A percentile compares a stretch with the other conserved stretches of the same genome.
Conservation (phyloP, 1,139 yeast genomes). For the Protomyces inundatus region DNA sequence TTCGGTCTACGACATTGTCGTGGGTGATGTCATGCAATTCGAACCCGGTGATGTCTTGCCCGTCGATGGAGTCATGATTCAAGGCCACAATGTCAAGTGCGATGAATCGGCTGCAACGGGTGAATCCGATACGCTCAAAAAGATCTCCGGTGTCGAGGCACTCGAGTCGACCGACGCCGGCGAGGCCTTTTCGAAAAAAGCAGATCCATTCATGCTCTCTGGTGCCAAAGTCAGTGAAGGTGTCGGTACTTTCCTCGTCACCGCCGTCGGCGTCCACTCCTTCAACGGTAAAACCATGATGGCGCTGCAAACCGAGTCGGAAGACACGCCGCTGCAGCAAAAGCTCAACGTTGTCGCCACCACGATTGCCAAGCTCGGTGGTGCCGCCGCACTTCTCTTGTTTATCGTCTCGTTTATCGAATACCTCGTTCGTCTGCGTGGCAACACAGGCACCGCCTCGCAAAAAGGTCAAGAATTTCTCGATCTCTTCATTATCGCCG, state of each 20-base stretch:
- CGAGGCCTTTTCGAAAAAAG: constrained; percentile 38
- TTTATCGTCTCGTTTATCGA: constrained; percentile 75
- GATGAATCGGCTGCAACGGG: constrained; percentile 94
- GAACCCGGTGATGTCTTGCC: constrained; percentile 96
- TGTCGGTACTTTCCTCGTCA: constrained; percentile 75
- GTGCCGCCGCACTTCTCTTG: constrained; percentile 71
- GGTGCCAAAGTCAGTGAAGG: constrained; percentile 89
- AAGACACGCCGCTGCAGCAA: constrained; percentile 82
- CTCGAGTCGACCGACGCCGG: constrained; percentile 38
- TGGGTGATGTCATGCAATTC: constrained; percentile 74
- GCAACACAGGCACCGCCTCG: constrained; percentile 51
- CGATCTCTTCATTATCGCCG: constrained; percentile 81
- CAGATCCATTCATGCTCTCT: constrained; percentile 80
- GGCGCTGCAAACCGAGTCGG: constrained; percentile 58
- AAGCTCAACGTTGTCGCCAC: constrained; percentile 79
- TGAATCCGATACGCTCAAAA: constrained; percentile 76
- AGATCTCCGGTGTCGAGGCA: constrained; percentile 54
- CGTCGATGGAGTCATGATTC: constrained; percentile 73
- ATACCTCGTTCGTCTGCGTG: constrained; percentile 62
- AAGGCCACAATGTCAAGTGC: constrained; percentile 69
- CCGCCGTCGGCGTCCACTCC: constrained; percentile 86
- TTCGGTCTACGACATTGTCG: constrained; percentile 69
- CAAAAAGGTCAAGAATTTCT: constrained; percentile 79
- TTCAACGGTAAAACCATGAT: constrained; percentile 88
- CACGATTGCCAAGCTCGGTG: constrained; percentile 89